Percentiles rank a stretch among this genome's conserved stretches.
Evolutionary conservation across 2,329 filamentous ascomycete species (phyloP).

Genomic region (Paecilomyces dactylethromorphus): DNA sequence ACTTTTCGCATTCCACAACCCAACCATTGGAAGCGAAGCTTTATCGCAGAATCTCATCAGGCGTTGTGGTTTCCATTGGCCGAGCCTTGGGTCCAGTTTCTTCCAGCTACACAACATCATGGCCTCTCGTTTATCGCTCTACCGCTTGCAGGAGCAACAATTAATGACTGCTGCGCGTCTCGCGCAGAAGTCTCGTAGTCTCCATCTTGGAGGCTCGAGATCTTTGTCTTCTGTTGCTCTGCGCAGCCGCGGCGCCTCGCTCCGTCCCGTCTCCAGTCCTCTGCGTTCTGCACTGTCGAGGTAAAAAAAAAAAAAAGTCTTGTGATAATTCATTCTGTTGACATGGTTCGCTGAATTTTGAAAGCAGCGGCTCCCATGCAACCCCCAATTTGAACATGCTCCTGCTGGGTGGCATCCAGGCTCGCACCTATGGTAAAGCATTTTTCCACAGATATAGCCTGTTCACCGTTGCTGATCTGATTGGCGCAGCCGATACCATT

Average conservation of each 20-base stretch:
- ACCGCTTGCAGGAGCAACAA: conserved; percentile 26
- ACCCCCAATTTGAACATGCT: conserved; percentile 13
- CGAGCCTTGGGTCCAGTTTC: neutral
- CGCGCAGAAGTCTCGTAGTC: conserved; percentile 18
- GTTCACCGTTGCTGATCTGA: conserved; percentile 6
- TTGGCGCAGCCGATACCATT: conserved; percentile 60
- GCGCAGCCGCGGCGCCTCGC: conserved; percentile 8
- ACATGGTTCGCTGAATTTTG: conserved; percentile 5
- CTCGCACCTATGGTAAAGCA: conserved; percentile 29
- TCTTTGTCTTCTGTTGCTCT: conserved; percentile 19
- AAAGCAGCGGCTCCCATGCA: neutral
- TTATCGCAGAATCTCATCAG: neutral
- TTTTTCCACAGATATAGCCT: neutral
- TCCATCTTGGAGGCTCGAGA: conserved; percentile 14
- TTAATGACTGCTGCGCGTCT: conserved; percentile 22
- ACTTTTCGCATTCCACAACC: neutral
- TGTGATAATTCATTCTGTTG: neutral
- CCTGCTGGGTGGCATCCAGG: conserved; percentile 22
- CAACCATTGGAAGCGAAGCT: neutral
- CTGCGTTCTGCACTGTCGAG: conserved; percentile 16
- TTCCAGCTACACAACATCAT: conserved; percentile 18
- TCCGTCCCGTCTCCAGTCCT: conserved; percentile 15
- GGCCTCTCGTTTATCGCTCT: conserved; percentile 33
- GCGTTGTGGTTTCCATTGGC: conserved; percentile 1
- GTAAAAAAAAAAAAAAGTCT: conserved; percentile 13